Evolutionary conservation across 2,329 filamentous ascomycete genomes (phyloP), one percentile per base, ranked within the genome.

Genomic region (Hypoxylon sp.): DNA sequence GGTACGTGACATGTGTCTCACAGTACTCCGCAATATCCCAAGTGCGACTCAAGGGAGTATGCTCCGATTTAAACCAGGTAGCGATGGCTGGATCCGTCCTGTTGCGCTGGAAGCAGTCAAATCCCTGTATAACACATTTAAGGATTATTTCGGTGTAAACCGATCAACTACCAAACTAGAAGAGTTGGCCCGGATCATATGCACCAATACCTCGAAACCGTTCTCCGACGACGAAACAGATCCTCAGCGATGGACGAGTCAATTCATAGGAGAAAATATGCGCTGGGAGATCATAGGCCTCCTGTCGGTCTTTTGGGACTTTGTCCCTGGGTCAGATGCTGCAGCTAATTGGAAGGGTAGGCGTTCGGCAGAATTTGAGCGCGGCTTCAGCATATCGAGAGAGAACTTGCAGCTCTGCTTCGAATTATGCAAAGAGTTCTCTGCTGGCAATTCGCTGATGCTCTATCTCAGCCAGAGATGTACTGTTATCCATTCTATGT

Each of bases 201-300:
- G 78, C 58, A 63, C 71, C 24, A 84, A 84, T 48, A 83, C 81
- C 0, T 70, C 77, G 0, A 75, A 72, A 5, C 78, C 79, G 0
- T 75, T 83, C 9, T 68, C 68, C 0, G 81, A 84, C 13, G 73
- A 80, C 0, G 76, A 80, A 8, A 65, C 75, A 0, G 75, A 78
- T n/a, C 69, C 79, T 0, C 68, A 78, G 3, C 72, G 72, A n/a
- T 85, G 82, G 81, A 70, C 80, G 0, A 73, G 71, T 1, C 80
- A 83, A 37, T 82, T 84, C 52, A 76, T 75, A 0, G 82, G 82
- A 0, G 65, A 67, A 0, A 79, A 79, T 14, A 72, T 82, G 19
- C 77, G 83, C 0, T 85, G 83, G 83, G 83, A 85, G 57, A 79
- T 80, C 0, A 59, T 85, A 1, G 83, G 82, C 0, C 57, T 83